Evolutionary conservation across 2,329 filamentous ascomycete genomes (phyloP), one percentile per base, ranked within the genome.

Genomic region (Teratosphaeria destructans): DNA sequence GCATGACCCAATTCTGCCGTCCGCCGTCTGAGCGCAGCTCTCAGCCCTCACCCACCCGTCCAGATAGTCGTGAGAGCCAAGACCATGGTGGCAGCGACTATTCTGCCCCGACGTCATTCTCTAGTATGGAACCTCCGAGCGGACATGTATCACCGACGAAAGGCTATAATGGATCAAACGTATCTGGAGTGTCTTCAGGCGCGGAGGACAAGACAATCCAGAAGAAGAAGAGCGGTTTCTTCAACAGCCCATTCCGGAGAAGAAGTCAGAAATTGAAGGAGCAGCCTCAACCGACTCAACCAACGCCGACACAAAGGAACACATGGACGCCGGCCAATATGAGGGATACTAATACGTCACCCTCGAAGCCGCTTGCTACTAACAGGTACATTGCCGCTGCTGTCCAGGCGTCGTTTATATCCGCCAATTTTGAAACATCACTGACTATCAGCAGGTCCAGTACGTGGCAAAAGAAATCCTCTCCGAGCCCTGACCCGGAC

Each of bases 1-100:
- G 92, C 4, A 97, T 97, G 91, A 96, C 93, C 0, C 95, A 97
- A 84, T 87, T 96, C 63, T 97, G 93, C 74, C 85, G 91, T 3
- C 82, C 86, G 47, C 81, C 81, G 56, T 87, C 85, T n/a, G 85
- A 86, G 75, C 83, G 76, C 74, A 91, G 81, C 74, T 87, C 86
- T 29, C 81, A 82, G 26, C 85, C 82, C 53, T 87, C 84, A 62
- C 83, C 85, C 27, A 85, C 83, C 56, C 83, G 91, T 54, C 90
- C 91, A 54, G 87, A 87, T 14, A 96, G 90, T 72, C 85, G 89
- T 64, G 92, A 95, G 69, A 94, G 90, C 55, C 86, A 89, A 66
- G 69, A 69, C 12, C 68, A 71, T 16, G 55, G 55, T 29, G 55
- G 39, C 61, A 97, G 93, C 74, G 93, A 96, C 64, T 89, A 90